These are phyloP conservation scores for Pelagophyceae sp. DNA, from an alignment of 352 stramenopile genomes.

Conservation along the genomic window DNA sequence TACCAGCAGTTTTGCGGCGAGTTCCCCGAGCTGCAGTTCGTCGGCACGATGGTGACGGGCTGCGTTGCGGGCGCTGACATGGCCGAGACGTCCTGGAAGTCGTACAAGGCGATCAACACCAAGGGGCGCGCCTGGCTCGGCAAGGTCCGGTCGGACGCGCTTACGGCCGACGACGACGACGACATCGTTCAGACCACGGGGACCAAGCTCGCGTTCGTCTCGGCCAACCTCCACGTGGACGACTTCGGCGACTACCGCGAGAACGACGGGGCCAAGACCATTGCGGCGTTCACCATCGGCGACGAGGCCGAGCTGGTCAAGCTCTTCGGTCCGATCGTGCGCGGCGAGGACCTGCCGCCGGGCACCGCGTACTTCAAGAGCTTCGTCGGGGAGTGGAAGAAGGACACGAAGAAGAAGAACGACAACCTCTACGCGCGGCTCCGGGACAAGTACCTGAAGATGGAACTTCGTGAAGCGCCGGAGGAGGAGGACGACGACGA, in stretches of 20 bases:
- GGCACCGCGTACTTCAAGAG: neutral
- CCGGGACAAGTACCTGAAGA: neutral
- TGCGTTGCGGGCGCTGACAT: neutral
- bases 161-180: neutral
- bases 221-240: neutral
- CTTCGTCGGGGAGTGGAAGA: neutral
- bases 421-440: neutral
- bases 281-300: neutral
- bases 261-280: neutral
- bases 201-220: neutral
- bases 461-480: neutral
- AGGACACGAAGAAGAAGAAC: neutral
- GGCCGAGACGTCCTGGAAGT: neutral
- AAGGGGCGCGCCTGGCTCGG: neutral
- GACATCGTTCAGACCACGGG: neutral
- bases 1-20: neutral
- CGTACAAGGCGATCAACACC: neutral
- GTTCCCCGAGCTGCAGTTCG: neutral
- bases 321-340: neutral
- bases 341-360: neutral
- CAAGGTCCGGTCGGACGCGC: neutral
- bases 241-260: neutral
- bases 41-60: neutral
- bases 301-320: neutral
- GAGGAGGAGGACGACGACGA: neutral